These are phyloP conservation scores for Kwoniella pini DNA, from an alignment of 768 basidiomycete species.

Conservation along the genomic window DNA sequence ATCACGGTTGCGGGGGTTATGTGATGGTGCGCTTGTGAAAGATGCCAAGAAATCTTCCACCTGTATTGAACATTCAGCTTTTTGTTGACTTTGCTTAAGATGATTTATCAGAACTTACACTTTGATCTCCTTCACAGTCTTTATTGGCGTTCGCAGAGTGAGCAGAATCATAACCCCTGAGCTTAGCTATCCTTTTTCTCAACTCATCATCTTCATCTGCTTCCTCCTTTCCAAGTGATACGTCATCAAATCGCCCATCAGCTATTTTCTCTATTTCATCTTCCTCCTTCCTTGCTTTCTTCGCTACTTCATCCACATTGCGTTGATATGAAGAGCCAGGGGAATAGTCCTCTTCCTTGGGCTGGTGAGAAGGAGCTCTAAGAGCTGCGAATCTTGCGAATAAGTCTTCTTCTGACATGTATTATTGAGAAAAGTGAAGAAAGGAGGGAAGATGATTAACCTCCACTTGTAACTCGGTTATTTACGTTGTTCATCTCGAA, in stretches of 20 bases:
- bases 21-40: neutral
- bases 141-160: neutral
- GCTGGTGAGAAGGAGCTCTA: conserved; percentile 6
- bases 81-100: too few relatives aligned
- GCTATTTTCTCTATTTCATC: conserved; percentile 36
- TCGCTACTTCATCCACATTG: neutral
- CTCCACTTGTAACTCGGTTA: neutral
- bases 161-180: neutral
- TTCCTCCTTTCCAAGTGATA: neutral
- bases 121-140: conserved; percentile 16
- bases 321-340: neutral
- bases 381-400: conserved; percentile 35
- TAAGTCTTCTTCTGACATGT: conserved; percentile 26
- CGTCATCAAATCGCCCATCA: conserved; percentile 20
- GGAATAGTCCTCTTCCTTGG: neutral
- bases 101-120: conserved; percentile 19
- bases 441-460: neutral
- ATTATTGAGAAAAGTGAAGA: neutral
- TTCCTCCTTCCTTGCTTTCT: conserved; percentile 27
- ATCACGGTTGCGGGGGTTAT: neutral
- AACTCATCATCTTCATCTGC: conserved; percentile 7
- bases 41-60: conserved; percentile 15
- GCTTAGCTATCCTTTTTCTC: conserved; percentile 8
- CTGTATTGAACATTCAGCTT: conserved; percentile 1
- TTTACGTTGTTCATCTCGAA: too few relatives aligned